Conservation (phyloP, 495 filamentous ascomycete species). For the Penicillium verhagenii region DNA sequence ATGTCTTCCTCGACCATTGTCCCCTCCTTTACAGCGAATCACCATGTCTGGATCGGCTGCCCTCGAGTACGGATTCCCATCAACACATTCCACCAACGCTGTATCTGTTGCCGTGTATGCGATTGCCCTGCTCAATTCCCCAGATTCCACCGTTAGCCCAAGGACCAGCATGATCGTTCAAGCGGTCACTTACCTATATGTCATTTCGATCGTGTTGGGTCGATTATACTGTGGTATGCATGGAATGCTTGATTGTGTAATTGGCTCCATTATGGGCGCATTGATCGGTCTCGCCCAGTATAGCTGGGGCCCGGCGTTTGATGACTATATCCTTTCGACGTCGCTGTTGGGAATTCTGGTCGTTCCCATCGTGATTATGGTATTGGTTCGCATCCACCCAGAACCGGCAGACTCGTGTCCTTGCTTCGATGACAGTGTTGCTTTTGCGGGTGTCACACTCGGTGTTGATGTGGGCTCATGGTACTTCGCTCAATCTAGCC, state of each 20-base stretch:
- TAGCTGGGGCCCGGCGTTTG: slow-evolving; percentile 63
- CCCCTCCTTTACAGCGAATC: slow-evolving; percentile 89
- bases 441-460: slow-evolving; percentile 86
- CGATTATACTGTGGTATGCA: slow-evolving; percentile 98
- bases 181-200: slow-evolving; percentile 72
- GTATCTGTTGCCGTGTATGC: slow-evolving; percentile 90
- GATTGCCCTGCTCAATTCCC: slow-evolving; percentile 60
- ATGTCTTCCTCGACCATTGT: slow-evolving; percentile 91
- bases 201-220: slow-evolving; percentile 83
- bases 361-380: slow-evolving; percentile 61
- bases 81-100: slow-evolving; percentile 94
- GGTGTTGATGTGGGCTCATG: slow-evolving; percentile 77
- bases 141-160: slow-evolving; percentile 50
- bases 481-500: slow-evolving; percentile 63
- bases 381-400: slow-evolving; percentile 84
- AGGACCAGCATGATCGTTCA: slow-evolving; percentile 60
- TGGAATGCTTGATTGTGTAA: slow-evolving; percentile 84
- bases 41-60: slow-evolving; percentile 95
- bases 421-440: slow-evolving; percentile 94
- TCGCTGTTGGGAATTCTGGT: slow-evolving; percentile 55
- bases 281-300: slow-evolving; percentile 68
- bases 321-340: slow-evolving; percentile 56
- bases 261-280: slow-evolving; percentile 75
- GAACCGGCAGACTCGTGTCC: slow-evolving; percentile 97
- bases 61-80: slow-evolving; percentile 95